Evolutionary conservation across 805 yeast species (phyloP).

Genomic region (Myxozyma kluyveri): DNA sequence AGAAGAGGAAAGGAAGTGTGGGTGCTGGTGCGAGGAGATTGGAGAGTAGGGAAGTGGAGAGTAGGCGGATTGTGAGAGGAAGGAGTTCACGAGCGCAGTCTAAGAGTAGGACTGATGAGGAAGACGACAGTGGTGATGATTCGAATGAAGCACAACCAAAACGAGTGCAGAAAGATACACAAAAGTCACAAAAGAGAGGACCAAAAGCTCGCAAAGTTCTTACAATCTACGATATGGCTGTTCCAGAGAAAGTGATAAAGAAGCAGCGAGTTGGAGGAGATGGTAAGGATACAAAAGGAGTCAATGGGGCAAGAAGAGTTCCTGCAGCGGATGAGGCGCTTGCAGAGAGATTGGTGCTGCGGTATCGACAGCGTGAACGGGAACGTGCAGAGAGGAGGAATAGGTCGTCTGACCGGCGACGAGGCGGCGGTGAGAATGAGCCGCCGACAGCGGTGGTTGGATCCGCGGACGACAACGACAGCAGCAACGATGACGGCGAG

Average conservation of each 20-base stretch:
- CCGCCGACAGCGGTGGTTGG: not conserved
- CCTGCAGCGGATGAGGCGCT: not conserved
- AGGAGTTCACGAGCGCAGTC: not conserved
- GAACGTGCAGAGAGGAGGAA: not conserved
- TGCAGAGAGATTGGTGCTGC: not conserved
- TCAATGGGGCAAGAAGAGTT: not conserved
- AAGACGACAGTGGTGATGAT: too few relatives aligned
- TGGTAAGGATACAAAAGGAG: not conserved
- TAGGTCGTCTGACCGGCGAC: not conserved
- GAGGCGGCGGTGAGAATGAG: not conserved
- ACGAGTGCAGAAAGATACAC: too few relatives aligned
- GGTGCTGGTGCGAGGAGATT: not conserved
- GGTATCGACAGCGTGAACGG: not conserved
- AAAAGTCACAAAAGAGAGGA: too few relatives aligned
- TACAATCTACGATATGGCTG: slow-evolving; percentile 4
- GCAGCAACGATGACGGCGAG: slow-evolving; percentile 1
- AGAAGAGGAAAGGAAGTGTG: not conserved
- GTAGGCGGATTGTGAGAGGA: not conserved
- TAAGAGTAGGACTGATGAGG: too few relatives aligned
- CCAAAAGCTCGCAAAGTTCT: too few relatives aligned
- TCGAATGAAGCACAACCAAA: too few relatives aligned
- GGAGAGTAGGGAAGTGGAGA: not conserved
- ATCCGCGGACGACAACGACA: not conserved
- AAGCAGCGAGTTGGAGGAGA: not conserved
- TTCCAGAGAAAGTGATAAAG: not conserved